Conservation (phyloP, 2,329 filamentous ascomycete species). For the Tolypocladium ophioglossoides region DNA sequence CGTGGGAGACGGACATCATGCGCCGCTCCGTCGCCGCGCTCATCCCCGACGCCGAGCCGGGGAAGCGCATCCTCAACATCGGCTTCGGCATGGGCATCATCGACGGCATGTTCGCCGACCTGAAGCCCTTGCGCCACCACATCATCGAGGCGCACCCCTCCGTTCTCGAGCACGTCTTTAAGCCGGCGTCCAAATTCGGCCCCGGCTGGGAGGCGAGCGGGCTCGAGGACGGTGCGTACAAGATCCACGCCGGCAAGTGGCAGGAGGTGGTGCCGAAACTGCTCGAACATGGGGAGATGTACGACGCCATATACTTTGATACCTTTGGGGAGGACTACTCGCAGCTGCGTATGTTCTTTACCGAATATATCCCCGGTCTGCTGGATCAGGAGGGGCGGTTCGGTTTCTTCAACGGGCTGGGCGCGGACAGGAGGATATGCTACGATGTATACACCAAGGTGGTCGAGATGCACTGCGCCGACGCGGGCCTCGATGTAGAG, state of each 20-base stretch:
- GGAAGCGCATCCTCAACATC: slow-evolving; percentile 69
- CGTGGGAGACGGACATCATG: slow-evolving; percentile 86
- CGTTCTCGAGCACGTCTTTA: slow-evolving; percentile 55
- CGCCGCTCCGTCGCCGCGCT: slow-evolving; percentile 60
- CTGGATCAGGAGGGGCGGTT: slow-evolving; percentile 65
- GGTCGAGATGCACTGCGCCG: slow-evolving; percentile 79
- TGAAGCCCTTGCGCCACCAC: slow-evolving; percentile 60
- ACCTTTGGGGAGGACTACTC: slow-evolving; percentile 93
- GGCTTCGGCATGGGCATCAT: slow-evolving; percentile 90
- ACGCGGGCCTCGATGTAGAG: slow-evolving; percentile 81
- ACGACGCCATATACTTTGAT: slow-evolving; percentile 93
- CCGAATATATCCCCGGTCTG: slow-evolving; percentile 72
- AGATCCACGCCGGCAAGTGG: slow-evolving; percentile 62
- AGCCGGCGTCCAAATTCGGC: slow-evolving; percentile 40
- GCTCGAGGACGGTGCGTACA: slow-evolving; percentile 56
- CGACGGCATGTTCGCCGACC: slow-evolving; percentile 62
- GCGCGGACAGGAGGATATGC: slow-evolving; percentile 82
- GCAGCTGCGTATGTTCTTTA: slow-evolving; percentile 78
- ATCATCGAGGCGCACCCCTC: slow-evolving; percentile 79
- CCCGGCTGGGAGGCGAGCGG: slow-evolving; percentile 41
- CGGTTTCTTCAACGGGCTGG: slow-evolving; percentile 84
- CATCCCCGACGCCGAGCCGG: slow-evolving; percentile 32
- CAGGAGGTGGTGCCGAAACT: slow-evolving; percentile 67
- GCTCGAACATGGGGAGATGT: slow-evolving; percentile 56
- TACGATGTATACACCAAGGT: slow-evolving; percentile 96